phyloP scores from a whole-genome alignment of 2,329 filamentous ascomycete genomes.

The Penicillium crustosum region DNA sequence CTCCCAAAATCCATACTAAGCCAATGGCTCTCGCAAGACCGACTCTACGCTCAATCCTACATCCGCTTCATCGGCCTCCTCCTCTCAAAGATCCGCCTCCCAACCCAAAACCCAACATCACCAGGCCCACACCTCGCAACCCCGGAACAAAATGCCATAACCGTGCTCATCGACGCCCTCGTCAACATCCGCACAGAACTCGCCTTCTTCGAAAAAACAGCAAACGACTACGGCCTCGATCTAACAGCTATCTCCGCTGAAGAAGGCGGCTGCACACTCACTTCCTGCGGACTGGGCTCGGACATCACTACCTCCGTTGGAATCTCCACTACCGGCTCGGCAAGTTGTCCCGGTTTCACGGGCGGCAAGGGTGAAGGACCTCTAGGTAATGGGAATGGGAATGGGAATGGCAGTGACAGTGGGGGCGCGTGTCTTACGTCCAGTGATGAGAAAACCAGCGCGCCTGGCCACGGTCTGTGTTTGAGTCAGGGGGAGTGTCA shows the following conservation, averaged over 20 bases:
- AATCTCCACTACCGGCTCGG: slow-evolving; percentile 21
- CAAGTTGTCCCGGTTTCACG: slow-evolving; percentile 20
- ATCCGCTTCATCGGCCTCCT: slow-evolving; percentile 66
- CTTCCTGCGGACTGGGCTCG: slow-evolving; percentile 5
- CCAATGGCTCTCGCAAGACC: slow-evolving; percentile 70
- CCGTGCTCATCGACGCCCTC: slow-evolving; percentile 64
- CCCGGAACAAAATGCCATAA: slow-evolving; percentile 58
- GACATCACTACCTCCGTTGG: slow-evolving; percentile 16
- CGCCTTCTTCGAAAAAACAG: slow-evolving; percentile 65
- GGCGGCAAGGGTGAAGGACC: slow-evolving; percentile 28
- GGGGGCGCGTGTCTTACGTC: neutral
- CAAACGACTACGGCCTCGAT: slow-evolving; percentile 58
- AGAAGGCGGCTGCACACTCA: slow-evolving; percentile 36
- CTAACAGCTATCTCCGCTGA: slow-evolving; percentile 44
- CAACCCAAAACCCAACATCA: slow-evolving; percentile 36
- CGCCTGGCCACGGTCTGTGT: slow-evolving; percentile 17
- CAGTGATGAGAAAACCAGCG: neutral
- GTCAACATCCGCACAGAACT: slow-evolving; percentile 68
- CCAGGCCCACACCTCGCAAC: slow-evolving; percentile 24
- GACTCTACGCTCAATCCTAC: slow-evolving; percentile 69
- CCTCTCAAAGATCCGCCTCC: slow-evolving; percentile 60
- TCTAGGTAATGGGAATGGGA: neutral
- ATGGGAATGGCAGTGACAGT: neutral
- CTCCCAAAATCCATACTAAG: slow-evolving; percentile 57
- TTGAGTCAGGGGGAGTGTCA: slow-evolving; percentile 24